A percentile compares a stretch with the other conserved stretches of the same genome.
phyloP scores from a whole-genome alignment of 2,329 filamentous ascomycete species.

The Fusarium nodosum region DNA sequence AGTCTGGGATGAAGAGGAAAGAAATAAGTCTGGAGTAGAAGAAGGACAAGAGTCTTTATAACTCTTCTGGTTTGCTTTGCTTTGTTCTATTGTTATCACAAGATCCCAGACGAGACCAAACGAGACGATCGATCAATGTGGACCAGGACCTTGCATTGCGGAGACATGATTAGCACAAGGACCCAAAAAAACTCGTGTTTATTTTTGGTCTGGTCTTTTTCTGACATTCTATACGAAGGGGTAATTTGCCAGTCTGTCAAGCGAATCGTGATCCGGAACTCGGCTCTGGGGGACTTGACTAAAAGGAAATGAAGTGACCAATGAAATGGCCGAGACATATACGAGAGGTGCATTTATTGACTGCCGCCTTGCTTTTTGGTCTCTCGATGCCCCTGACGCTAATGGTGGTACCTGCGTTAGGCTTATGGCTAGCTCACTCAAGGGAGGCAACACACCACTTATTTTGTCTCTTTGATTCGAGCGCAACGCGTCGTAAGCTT shows the following conservation, averaged over 20 bases:
- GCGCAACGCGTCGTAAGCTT: conserved; percentile 7
- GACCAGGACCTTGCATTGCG: conserved; percentile 4
- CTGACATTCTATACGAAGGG: conserved; percentile 18
- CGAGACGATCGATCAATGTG: conserved; percentile 16
- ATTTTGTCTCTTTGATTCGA: conserved; percentile 3
- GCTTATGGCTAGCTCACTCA: not conserved
- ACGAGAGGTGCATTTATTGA: conserved; percentile 5
- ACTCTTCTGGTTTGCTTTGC: not conserved
- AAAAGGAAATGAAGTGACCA: not conserved
- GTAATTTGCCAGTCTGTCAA: conserved; percentile 19
- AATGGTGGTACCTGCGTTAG: conserved; percentile 12
- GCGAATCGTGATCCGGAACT: conserved; percentile 14
- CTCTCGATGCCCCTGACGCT: conserved; percentile 1
- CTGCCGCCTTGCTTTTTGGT: conserved; percentile 2
- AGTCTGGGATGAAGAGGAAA: conserved; percentile 16
- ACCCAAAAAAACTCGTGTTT: conserved; percentile 29
- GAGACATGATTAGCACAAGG: conserved; percentile 15
- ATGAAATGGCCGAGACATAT: not conserved
- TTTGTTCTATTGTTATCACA: conserved; percentile 9
- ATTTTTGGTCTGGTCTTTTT: conserved; percentile 24
- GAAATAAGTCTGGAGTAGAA: not conserved
- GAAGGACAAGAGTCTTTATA: conserved; percentile 13
- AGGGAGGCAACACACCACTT: not conserved
- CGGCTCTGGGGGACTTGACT: conserved; percentile 2
- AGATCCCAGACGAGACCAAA: not conserved